Evolutionary conservation across 768 basidiomycete genomes (phyloP), one percentile per base, ranked within the genome.

Genomic region (Leccinum variicolor): DNA sequence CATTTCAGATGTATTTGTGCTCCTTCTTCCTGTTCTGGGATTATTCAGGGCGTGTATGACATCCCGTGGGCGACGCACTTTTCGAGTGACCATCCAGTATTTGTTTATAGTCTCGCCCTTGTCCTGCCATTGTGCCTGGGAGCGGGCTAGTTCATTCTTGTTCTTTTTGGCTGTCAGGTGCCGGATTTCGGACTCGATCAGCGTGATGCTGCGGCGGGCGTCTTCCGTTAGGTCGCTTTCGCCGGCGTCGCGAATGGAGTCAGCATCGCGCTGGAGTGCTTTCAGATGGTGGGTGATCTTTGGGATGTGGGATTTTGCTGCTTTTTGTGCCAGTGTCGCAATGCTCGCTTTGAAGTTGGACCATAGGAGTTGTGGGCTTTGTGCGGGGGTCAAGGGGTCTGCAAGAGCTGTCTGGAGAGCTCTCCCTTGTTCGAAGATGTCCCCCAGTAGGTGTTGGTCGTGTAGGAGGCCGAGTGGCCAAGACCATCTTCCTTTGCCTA

Each of bases 1-100:
- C 76, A 77, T 77, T 17, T 70, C 52, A 0, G 58, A 14, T 1
- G 73, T 70, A 0, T 54, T 39, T 17, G 36, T n/a, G 0, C 9
- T 0, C 1, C n/a, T 3, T 54, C 43, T 0, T 53, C 14, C 0
- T 3, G 14, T 2, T 4, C 3, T 4, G 4, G 55, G 55, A 31
- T 59, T 9, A 3, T 33, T 39, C 0, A 75, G 61, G 0, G 59
- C 47, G 1, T 46, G 28, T 4, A 75, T 71, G 0, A 58, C 48
- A 13, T 73, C 67, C n/a, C 64, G n/a, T 0, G 66, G 69, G 3
- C n/a, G 14, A 1, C 39, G 14, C 6, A n/a, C 4, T 1, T 2
- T 33, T 1, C 31, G 34, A 0, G 43, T 33, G 17, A 55, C 62
- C 0, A 60, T 43, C 68, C 69, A 71, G 60, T 64, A 68, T 34